Percentiles rank a stretch among this genome's conserved stretches.
phyloP scores from a whole-genome alignment of 352 stramenopile genomes.

The Phytophthora citricola region DNA sequence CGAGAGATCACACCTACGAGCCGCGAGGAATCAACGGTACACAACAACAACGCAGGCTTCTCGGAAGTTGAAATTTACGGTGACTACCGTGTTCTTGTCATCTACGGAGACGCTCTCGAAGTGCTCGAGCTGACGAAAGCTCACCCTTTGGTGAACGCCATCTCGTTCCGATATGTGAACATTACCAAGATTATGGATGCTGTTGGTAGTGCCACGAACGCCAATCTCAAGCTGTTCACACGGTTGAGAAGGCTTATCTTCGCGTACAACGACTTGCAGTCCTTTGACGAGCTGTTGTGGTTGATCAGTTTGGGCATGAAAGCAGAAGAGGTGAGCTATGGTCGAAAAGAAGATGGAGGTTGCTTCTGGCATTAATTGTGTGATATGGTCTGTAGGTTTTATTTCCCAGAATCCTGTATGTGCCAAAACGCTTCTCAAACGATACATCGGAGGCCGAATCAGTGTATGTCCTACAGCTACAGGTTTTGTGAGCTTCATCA shows the following conservation, averaged over 20 bases:
- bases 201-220: constrained; percentile 35
- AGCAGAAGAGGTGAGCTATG: constrained; percentile 63
- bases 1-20: constrained; percentile 46
- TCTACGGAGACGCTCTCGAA: constrained; percentile 76
- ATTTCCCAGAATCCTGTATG: constrained; percentile 70
- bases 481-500: neutral
- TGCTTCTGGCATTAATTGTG: neutral
- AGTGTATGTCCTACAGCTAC: constrained; percentile 40
- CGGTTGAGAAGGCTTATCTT: constrained; percentile 65
- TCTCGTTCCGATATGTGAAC: constrained; percentile 69
- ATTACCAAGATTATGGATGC: constrained; percentile 52
- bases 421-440: constrained; percentile 55
- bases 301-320: constrained; percentile 54
- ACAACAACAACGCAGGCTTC: constrained; percentile 67
- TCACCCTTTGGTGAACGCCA: constrained; percentile 59
- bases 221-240: constrained; percentile 70
- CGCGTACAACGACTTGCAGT: constrained; percentile 68
- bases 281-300: constrained; percentile 74
- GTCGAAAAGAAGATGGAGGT: neutral
- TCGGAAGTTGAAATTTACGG: constrained; percentile 78
- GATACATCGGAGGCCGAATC: constrained; percentile 59
- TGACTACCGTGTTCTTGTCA: constrained; percentile 68
- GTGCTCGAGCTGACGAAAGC: constrained; percentile 65
- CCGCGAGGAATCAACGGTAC: constrained; percentile 53
- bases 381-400: constrained; percentile 45